Evolutionary conservation across 2,329 filamentous ascomycete genomes (phyloP), one percentile per base, ranked within the genome.

Genomic region (Fonsecaea multimorphosa): DNA sequence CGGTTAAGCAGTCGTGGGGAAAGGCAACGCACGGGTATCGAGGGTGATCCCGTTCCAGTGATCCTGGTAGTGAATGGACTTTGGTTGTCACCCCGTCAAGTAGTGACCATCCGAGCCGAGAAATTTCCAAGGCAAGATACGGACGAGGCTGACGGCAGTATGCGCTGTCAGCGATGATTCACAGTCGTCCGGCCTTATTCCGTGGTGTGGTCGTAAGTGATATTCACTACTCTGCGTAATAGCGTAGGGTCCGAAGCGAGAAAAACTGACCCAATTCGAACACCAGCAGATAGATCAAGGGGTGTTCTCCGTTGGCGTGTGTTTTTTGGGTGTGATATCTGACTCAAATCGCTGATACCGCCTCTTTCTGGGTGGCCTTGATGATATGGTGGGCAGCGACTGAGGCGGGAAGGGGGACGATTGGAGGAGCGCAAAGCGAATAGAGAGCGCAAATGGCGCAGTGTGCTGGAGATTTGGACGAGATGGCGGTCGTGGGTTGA

Each of bases 101-200:
- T 1, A 24, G 54, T 61, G 54, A 62, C 46, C 49, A 54, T 62
- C 29, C 38, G 51, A 49, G 61, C 46, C 29, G 52, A 60, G 52
- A 31, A 49, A 40, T 44, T 49, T 46, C 8, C 29, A 22, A 51
- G 59, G 40, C 31, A 3, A 36, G 46, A 52, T 14, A 49, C 49
- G 12, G 32, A 60, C 52, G 52, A 63, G 58, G 63, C 67, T 68
- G 67, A 68, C 67, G 65, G 67, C 64, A 64, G 63, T 52, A 64
- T 66, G 64, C 61, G 61, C 61, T 61, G 67, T 68, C 61, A 68
- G 67, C 63, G 53, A 57, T 59, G 53, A 52, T 44, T 58, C 60
- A 46, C 59, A 29, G 56, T 58, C 46, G 57, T 36, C 56, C 67
- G 64, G 64, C 52, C 49, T 56, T 54, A 68, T 66, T 64, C 63